phyloP scores from a whole-genome alignment of 129 eudicot species.

The Tagetes patula region DNA sequence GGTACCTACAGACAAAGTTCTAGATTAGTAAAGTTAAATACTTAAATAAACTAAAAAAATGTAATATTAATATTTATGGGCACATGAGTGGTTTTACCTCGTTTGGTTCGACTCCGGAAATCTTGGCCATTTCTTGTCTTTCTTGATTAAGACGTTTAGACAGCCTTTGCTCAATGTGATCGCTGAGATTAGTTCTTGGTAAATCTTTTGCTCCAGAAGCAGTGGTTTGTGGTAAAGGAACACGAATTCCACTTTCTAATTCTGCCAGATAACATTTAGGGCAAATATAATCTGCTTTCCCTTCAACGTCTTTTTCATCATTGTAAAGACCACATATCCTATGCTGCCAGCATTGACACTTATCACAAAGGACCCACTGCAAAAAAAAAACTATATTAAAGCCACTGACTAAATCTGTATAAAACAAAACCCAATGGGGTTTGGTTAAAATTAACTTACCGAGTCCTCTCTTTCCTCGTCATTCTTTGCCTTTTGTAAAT shows the following conservation, averaged over 20 bases:
- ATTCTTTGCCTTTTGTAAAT: slow-evolving; percentile 46
- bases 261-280: slow-evolving; percentile 71
- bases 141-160: slow-evolving; percentile 60
- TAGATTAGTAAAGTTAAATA: not conserved
- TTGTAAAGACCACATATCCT: slow-evolving; percentile 78
- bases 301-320: slow-evolving; percentile 55
- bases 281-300: slow-evolving; percentile 68
- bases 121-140: slow-evolving; percentile 64
- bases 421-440: not conserved
- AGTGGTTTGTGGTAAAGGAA: slow-evolving; percentile 44
- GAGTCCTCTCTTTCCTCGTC: slow-evolving; percentile 54
- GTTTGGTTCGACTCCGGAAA: slow-evolving; percentile 39
- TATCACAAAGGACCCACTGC: slow-evolving; percentile 95
- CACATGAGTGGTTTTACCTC: slow-evolving; percentile 48
- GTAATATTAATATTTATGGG: not conserved
- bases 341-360: slow-evolving; percentile 85
- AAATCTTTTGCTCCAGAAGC: slow-evolving; percentile 69
- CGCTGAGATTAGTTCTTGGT: slow-evolving; percentile 70
- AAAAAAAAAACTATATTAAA: slow-evolving; percentile 15
- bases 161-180: slow-evolving; percentile 70
- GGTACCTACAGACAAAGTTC: slow-evolving; percentile 44
- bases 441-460: slow-evolving; percentile 38
- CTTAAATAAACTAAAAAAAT: not conserved
- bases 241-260: slow-evolving; percentile 47
- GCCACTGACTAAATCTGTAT: slow-evolving; percentile 16